A percentile compares a stretch with the other conserved stretches of the same genome.
phyloP scores from a whole-genome alignment of 257 asterid species.

The Coffea canephora region DNA sequence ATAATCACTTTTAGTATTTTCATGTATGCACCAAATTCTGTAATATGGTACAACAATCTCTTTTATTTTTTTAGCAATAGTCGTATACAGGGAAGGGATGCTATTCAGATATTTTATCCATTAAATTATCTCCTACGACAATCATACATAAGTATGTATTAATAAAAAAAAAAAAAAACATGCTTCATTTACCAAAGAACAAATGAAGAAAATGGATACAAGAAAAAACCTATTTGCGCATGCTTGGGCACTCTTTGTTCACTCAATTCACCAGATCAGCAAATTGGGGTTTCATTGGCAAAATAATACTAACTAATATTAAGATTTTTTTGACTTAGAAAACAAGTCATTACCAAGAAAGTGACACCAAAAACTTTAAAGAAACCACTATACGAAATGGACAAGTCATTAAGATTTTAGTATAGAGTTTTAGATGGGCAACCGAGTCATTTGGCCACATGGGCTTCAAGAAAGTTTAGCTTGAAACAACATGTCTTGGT shows the following conservation, averaged over 20 bases:
- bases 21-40: too few species aligned
- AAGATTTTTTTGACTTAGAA: constrained; percentile 26
- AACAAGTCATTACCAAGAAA: constrained; percentile 27
- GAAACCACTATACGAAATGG: not conserved
- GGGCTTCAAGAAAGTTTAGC: not conserved
- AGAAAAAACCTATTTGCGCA: not conserved
- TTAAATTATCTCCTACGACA: too few species aligned
- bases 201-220: too few species aligned
- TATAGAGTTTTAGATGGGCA: constrained; percentile 11
- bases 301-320: not conserved
- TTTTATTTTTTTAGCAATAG: too few species aligned
- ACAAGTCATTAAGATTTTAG: constrained; percentile 5
- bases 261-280: constrained; percentile 12
- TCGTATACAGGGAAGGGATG: too few species aligned
- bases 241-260: constrained; percentile 17
- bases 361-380: not conserved
- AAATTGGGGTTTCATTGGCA: constrained; percentile 9
- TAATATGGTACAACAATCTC: too few species aligned
- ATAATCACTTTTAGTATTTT: too few species aligned
- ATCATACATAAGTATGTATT: too few species aligned
- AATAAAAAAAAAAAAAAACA: too few species aligned
- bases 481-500: constrained; percentile 17
- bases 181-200: too few species aligned
- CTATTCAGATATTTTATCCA: too few species aligned
- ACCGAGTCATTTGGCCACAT: constrained; percentile 16